These are phyloP conservation scores for Emydomyces testavorans DNA, from an alignment of 2,329 filamentous ascomycete species.

Conservation along the genomic window DNA sequence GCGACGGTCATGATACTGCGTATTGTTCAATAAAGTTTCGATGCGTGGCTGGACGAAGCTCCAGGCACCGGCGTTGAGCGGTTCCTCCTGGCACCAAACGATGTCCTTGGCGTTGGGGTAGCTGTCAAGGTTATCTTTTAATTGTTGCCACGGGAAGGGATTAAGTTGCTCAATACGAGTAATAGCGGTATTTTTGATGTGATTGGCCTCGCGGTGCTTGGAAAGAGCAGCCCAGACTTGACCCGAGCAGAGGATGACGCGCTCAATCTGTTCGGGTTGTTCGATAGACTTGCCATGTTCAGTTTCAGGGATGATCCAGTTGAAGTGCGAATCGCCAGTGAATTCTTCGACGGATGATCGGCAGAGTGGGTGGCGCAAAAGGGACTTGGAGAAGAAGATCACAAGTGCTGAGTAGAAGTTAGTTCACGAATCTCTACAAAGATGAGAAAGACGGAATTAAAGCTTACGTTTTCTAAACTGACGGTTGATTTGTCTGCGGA, in stretches of 20 bases:
- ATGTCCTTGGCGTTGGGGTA: conserved; percentile 98
- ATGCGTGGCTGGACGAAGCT: conserved; percentile 94
- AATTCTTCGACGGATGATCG: conserved; percentile 87
- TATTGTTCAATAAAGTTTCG: conserved; percentile 90
- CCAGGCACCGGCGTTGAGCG: conserved; percentile 94
- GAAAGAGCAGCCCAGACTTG: conserved; percentile 84
- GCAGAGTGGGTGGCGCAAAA: conserved; percentile 85
- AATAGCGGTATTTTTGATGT: conserved; percentile 81
- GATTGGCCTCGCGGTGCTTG: conserved; percentile 81
- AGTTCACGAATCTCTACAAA: conserved; percentile 13
- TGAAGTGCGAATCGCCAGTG: conserved; percentile 80
- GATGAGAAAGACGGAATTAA: neutral
- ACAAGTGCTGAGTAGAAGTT: conserved; percentile 54
- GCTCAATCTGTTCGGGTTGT: conserved; percentile 74
- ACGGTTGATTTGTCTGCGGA: conserved; percentile 94
- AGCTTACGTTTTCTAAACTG: conserved; percentile 98
- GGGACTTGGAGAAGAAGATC: conserved; percentile 96
- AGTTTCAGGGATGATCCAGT: conserved; percentile 88
- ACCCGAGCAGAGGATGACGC: conserved; percentile 85
- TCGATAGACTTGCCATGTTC: conserved; percentile 71
- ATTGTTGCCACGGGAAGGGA: conserved; percentile 96
- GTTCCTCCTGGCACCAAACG: conserved; percentile 96
- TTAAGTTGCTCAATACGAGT: conserved; percentile 95
- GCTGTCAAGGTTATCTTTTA: conserved; percentile 89
- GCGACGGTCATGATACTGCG: conserved; percentile 78